These are phyloP conservation scores for Xylaria acuta DNA, from an alignment of 495 filamentous ascomycete genomes.

Conservation along the genomic window DNA sequence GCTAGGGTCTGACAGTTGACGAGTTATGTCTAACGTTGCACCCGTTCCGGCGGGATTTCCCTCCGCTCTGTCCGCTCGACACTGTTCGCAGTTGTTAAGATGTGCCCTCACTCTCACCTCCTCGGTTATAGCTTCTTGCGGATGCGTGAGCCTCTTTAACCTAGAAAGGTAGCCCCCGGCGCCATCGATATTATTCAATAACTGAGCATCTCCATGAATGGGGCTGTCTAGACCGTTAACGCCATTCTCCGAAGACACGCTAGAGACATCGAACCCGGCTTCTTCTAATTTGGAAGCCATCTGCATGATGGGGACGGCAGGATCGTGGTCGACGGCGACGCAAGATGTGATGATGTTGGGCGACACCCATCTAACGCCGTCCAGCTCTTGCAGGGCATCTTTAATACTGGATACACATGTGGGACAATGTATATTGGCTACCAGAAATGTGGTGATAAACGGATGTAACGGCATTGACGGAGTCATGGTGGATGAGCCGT, in stretches of 20 bases:
- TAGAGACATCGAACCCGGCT: conserved; percentile 54
- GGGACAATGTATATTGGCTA: conserved; percentile 67
- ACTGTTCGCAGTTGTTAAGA: conserved; percentile 38
- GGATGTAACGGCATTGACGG: conserved; percentile 26
- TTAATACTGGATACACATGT: conserved; percentile 65
- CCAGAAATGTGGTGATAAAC: conserved; percentile 53
- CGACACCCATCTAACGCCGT: conserved; percentile 57
- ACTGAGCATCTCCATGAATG: conserved; percentile 22
- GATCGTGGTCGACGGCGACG: conserved; percentile 38
- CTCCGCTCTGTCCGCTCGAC: conserved; percentile 29
- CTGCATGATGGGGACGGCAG: conserved; percentile 30
- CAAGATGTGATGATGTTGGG: conserved; percentile 62
- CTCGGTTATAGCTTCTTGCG: conserved; percentile 17
- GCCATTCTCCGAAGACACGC: conserved; percentile 47
- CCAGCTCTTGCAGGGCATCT: conserved; percentile 48
- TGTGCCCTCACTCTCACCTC: conserved; percentile 30
- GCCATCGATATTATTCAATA: conserved; percentile 21
- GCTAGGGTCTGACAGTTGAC: conserved; percentile 3
- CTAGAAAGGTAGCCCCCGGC: conserved; percentile 26
- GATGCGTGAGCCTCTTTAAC: conserved; percentile 26
- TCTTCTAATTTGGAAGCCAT: conserved; percentile 52
- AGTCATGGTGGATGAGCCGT: conserved; percentile 34
- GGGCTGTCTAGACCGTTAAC: conserved; percentile 29
- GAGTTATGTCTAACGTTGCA: not conserved
- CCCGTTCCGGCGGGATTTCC: not conserved